A percentile compares a stretch with the other conserved stretches of the same genome.
These are phyloP conservation scores for Annulohypoxylon moriforme DNA, from an alignment of 495 filamentous ascomycete genomes.

Conservation along the genomic window DNA sequence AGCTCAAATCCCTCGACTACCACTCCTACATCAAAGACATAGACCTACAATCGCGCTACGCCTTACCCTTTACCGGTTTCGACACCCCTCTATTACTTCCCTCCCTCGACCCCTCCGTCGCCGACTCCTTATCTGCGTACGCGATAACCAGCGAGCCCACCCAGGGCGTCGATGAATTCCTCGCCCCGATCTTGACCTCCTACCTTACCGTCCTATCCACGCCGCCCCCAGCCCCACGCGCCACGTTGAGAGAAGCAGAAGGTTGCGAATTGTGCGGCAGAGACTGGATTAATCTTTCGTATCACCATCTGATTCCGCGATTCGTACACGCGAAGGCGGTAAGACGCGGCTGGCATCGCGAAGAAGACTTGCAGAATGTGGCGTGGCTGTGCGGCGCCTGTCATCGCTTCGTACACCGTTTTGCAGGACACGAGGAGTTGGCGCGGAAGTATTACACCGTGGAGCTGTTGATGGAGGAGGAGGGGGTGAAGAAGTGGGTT, in stretches of 20 bases:
- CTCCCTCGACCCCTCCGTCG: constrained; percentile 57
- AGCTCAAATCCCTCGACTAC: constrained; percentile 72
- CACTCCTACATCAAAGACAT: constrained; percentile 61
- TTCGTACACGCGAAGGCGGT: constrained; percentile 80
- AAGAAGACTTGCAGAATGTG: constrained; percentile 79
- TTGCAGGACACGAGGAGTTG: constrained; percentile 82
- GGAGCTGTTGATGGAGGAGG: constrained; percentile 73
- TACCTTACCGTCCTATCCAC: constrained; percentile 67
- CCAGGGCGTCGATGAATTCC: constrained; percentile 60
- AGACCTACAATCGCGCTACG: constrained; percentile 60
- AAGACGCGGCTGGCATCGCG: constrained; percentile 83
- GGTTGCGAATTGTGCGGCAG: constrained; percentile 88
- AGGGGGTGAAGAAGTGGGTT: constrained; percentile 78
- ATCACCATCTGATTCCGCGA: constrained; percentile 86
- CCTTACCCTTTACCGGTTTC: constrained; percentile 57
- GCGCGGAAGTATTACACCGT: constrained; percentile 79
- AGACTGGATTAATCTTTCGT: constrained; percentile 79
- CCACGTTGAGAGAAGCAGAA: constrained; percentile 58
- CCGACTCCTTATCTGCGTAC: constrained; percentile 74
- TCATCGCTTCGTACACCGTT: constrained; percentile 84
- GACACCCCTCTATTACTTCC: constrained; percentile 50
- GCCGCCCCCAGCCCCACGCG: constrained; percentile 69
- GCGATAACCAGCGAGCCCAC: constrained; percentile 59
- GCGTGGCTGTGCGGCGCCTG: constrained; percentile 92
- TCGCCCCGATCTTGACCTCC: constrained; percentile 68